phyloP scores from a whole-genome alignment of 2,329 filamentous ascomycete genomes.

The Capronia coronata region DNA sequence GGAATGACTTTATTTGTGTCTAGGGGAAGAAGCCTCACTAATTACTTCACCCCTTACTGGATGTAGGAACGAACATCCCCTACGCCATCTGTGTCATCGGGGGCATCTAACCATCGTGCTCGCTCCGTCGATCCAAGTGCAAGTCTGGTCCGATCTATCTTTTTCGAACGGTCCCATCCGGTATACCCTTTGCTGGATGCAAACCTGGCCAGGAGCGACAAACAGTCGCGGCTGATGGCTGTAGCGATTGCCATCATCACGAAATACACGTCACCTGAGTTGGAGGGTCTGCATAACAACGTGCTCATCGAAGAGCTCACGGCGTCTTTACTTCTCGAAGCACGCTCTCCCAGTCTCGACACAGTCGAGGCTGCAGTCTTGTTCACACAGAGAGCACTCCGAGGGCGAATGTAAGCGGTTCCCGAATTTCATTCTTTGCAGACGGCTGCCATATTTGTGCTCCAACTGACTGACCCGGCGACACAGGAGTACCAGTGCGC shows the following conservation, averaged over 20 bases:
- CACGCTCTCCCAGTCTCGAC: slow-evolving; percentile 11
- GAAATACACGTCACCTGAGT: slow-evolving; percentile 15
- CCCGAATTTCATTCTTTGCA: not conserved
- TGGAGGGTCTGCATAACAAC: slow-evolving; percentile 15
- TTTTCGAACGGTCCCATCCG: slow-evolving; percentile 8
- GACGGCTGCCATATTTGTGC: not conserved
- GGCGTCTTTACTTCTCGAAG: slow-evolving; percentile 11
- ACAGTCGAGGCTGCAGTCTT: slow-evolving; percentile 14
- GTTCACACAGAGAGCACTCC: slow-evolving; percentile 14
- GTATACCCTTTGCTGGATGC: slow-evolving; percentile 12
- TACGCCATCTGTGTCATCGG: slow-evolving; percentile 2
- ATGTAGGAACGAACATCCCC: slow-evolving; percentile 10
- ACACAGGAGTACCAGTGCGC: slow-evolving; percentile 14
- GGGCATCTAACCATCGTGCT: slow-evolving; percentile 2
- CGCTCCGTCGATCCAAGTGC: slow-evolving; percentile 6
- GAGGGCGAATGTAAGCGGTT: slow-evolving; percentile 10
- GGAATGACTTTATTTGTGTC: too few species aligned
- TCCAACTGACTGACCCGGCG: slow-evolving; percentile 2
- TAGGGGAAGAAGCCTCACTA: too few species aligned
- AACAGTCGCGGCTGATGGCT: slow-evolving; percentile 9
- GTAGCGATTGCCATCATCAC: slow-evolving; percentile 15
- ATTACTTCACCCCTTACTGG: not conserved
- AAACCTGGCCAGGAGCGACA: slow-evolving; percentile 4
- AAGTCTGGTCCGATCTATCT: slow-evolving; percentile 6
- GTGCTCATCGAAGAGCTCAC: slow-evolving; percentile 16